phyloP scores from a whole-genome alignment of 2,329 filamentous ascomycete genomes.

The Fusarium concolor region DNA sequence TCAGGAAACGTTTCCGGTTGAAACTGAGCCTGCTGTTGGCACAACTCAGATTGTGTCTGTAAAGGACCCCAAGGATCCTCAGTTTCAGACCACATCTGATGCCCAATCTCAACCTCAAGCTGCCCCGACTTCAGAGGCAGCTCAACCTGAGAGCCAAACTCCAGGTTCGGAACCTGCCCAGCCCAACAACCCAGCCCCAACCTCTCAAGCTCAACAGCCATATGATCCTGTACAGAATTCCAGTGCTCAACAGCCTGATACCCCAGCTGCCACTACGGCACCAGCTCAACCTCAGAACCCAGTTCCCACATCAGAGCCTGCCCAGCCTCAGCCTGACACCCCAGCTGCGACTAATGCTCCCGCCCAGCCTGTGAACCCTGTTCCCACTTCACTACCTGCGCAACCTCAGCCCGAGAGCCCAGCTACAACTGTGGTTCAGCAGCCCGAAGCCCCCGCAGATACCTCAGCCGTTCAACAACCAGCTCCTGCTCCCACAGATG shows the following conservation, averaged over 20 bases:
- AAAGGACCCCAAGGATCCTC: slow-evolving; percentile 27
- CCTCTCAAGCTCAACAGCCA: slow-evolving; percentile 21
- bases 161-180: slow-evolving; percentile 24
- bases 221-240: slow-evolving; percentile 19
- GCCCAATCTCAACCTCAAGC: slow-evolving; percentile 19
- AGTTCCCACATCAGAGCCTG: slow-evolving; percentile 1
- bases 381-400: not conserved
- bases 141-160: slow-evolving; percentile 12
- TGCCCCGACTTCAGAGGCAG: slow-evolving; percentile 21
- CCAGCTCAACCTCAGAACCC: slow-evolving; percentile 1
- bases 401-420: slow-evolving; percentile 7
- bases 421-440: not conserved
- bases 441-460: not conserved
- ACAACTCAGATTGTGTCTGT: slow-evolving; percentile 36
- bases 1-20: slow-evolving; percentile 7
- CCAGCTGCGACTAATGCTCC: not conserved
- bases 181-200: slow-evolving; percentile 11
- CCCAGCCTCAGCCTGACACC: slow-evolving; percentile 1
- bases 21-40: slow-evolving; percentile 9
- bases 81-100: slow-evolving; percentile 11
- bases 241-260: slow-evolving; percentile 10
- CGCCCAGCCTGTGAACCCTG: slow-evolving; percentile 1
- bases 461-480: slow-evolving; percentile 24
- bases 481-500: slow-evolving; percentile 12
- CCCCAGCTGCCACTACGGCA: not conserved